Evolutionary conservation across 306 rosid genomes (phyloP).

Genomic region (Casuarina glauca): DNA sequence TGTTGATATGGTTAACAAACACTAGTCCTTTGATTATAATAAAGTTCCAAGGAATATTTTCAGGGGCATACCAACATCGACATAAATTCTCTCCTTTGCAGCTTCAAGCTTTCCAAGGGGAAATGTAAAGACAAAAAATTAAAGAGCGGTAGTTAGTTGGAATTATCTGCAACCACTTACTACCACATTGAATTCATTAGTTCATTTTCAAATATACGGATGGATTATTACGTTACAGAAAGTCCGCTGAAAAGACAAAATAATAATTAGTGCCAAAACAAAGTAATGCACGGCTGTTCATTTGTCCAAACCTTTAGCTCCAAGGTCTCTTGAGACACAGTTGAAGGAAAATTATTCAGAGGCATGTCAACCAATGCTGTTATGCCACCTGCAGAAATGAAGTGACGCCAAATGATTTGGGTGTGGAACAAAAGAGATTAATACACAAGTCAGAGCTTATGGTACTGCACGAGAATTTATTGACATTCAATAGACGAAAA

Average conservation of each 20-base stretch:
- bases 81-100: constrained; percentile 63
- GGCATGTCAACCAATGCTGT: constrained; percentile 98
- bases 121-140: constrained; percentile 21
- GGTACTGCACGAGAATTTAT: background rate
- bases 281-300: constrained; percentile 14
- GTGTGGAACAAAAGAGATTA: constrained; percentile 1
- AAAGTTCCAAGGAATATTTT: constrained; percentile 13
- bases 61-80: constrained; percentile 77
- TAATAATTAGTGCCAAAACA: background rate
- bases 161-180: background rate
- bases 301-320: constrained; percentile 64
- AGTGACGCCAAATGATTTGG: constrained; percentile 24
- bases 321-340: constrained; percentile 74
- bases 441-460: background rate
- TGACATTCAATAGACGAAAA: background rate
- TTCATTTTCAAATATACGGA: constrained; percentile 2
- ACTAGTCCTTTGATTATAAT: constrained; percentile 2
- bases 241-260: background rate
- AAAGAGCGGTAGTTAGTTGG: constrained; percentile 13
- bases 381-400: constrained; percentile 68
- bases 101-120: constrained; percentile 60
- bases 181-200: background rate
- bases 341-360: constrained; percentile 79
- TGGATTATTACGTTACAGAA: background rate
- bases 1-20: constrained; percentile 24